A percentile compares a stretch with the other conserved stretches of the same genome.
Conservation (phyloP, 176 grass and related monocot species). For the Oryza punctata region DNA sequence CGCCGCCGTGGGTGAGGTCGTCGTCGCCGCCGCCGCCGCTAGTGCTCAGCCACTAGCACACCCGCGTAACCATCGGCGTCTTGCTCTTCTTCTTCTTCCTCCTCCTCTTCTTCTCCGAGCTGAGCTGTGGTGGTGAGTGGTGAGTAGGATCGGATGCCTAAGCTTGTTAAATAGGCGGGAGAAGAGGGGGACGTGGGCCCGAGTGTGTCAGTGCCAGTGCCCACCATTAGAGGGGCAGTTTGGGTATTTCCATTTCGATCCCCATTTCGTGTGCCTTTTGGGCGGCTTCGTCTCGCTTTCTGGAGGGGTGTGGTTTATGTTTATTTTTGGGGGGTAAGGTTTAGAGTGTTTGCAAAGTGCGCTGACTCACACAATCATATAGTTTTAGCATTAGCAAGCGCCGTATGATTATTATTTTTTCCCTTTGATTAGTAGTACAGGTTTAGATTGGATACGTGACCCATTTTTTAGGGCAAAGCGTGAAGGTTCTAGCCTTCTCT, state of each 20-base stretch:
- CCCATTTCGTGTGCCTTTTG: not conserved
- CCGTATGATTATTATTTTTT: not conserved
- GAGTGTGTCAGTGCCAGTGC: constrained; percentile 3
- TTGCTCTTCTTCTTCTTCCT: not conserved
- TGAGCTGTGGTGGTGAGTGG: constrained; percentile 3
- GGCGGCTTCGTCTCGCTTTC: constrained; percentile 45
- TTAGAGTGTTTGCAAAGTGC: constrained; percentile 6
- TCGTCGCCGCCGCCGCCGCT: not conserved
- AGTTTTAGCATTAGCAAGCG: not conserved
- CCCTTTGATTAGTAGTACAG: not conserved
- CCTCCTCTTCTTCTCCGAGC: not conserved
- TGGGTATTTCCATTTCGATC: constrained; percentile 6
- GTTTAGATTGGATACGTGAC: not conserved
- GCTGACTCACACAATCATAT: constrained; percentile 29
- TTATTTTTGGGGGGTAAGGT: constrained; percentile 30
- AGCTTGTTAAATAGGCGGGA: constrained; percentile 42
- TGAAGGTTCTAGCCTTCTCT: not conserved
- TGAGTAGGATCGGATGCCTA: constrained; percentile 30
- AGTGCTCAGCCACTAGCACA: constrained; percentile 21
- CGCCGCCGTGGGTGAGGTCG: constrained; percentile 15
- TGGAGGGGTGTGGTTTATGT: not conserved
- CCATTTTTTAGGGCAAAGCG: not conserved
- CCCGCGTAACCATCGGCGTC: constrained; percentile 37
- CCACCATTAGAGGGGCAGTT: constrained; percentile 6
- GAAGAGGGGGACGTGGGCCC: not conserved